Evolutionary conservation across 2,329 filamentous ascomycete genomes (phyloP).

Genomic region (Hypocrella siamensis): DNA sequence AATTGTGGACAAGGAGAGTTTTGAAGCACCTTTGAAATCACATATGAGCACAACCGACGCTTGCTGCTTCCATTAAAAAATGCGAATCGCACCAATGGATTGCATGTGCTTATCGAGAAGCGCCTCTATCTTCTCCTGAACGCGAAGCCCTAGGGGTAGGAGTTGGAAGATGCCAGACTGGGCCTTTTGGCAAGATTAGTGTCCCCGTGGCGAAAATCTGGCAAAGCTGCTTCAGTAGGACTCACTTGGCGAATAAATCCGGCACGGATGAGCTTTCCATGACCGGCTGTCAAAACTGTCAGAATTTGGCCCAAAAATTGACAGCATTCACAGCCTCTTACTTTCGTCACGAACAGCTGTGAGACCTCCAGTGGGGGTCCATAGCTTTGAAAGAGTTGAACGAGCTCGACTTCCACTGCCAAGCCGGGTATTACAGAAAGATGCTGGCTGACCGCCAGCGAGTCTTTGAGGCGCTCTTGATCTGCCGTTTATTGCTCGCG

Average conservation of each 20-base stretch:
- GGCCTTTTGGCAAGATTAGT: slow-evolving; percentile 33
- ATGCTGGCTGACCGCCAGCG: too few relatives aligned
- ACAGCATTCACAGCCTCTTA: slow-evolving; percentile 11
- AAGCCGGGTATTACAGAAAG: too few relatives aligned
- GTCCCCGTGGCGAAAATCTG: slow-evolving; percentile 2
- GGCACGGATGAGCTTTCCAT: slow-evolving; percentile 51
- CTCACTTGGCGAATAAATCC: slow-evolving; percentile 59
- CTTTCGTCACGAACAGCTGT: slow-evolving; percentile 39
- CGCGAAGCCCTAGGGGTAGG: slow-evolving; percentile 69
- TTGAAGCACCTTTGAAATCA: slow-evolving; percentile 51
- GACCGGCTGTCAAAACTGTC: slow-evolving; percentile 32
- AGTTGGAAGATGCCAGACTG: slow-evolving; percentile 88
- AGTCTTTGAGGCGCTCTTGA: too few relatives aligned
- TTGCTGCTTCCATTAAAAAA: neutral
- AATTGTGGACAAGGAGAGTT: slow-evolving; percentile 68
- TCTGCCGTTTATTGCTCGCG: too few relatives aligned
- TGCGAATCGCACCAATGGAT: slow-evolving; percentile 37
- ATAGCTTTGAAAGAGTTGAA: slow-evolving; percentile 50
- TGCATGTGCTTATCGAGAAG: slow-evolving; percentile 85
- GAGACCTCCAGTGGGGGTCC: slow-evolving; percentile 62
- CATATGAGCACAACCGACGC: neutral
- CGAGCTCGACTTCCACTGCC: slow-evolving; percentile 6
- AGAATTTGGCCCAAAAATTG: slow-evolving; percentile 4
- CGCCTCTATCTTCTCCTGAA: slow-evolving; percentile 75
- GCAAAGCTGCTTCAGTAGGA: slow-evolving; percentile 2